Evolutionary conservation across 345 rosid species (phyloP).

Genomic region (Dipteronia sinensis): DNA sequence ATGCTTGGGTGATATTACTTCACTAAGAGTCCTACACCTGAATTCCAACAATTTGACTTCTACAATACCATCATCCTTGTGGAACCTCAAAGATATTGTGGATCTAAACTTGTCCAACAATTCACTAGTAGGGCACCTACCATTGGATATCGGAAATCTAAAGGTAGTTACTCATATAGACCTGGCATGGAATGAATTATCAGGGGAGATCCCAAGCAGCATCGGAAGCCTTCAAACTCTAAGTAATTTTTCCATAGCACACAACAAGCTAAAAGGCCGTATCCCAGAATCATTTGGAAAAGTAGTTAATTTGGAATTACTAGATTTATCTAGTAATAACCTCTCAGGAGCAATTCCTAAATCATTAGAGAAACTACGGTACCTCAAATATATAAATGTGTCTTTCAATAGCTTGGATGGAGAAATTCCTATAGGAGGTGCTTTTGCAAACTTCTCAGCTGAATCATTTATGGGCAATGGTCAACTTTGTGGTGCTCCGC

Average conservation of each 20-base stretch:
- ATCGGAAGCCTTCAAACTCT: too few species aligned
- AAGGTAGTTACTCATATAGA: background rate
- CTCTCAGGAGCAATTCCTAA: constrained; percentile 18
- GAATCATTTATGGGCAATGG: constrained; percentile 13
- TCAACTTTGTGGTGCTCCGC: constrained; percentile 15
- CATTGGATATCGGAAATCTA: background rate
- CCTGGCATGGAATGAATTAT: constrained; percentile 18
- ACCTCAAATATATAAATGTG: background rate
- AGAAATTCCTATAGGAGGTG: constrained; percentile 18
- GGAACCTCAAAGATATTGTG: constrained; percentile 9
- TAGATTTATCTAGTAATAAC: constrained; percentile 9
- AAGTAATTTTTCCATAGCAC: background rate
- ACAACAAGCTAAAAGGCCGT: constrained; percentile 17
- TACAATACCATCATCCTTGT: constrained; percentile 13
- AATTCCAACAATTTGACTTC: constrained; percentile 12
- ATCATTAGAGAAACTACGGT: constrained; percentile 4
- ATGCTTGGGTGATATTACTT: constrained; percentile 7
- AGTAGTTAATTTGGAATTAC: background rate
- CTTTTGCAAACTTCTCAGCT: constrained; percentile 13
- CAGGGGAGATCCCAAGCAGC: background rate
- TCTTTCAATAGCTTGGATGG: constrained; percentile 20
- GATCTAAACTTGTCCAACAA: constrained; percentile 16
- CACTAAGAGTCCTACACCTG: background rate
- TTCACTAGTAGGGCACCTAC: background rate
- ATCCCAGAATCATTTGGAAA: constrained; percentile 11